Conservation (phyloP, 2,329 filamentous ascomycete genomes). For the Dactylellina drechsleri region DNA sequence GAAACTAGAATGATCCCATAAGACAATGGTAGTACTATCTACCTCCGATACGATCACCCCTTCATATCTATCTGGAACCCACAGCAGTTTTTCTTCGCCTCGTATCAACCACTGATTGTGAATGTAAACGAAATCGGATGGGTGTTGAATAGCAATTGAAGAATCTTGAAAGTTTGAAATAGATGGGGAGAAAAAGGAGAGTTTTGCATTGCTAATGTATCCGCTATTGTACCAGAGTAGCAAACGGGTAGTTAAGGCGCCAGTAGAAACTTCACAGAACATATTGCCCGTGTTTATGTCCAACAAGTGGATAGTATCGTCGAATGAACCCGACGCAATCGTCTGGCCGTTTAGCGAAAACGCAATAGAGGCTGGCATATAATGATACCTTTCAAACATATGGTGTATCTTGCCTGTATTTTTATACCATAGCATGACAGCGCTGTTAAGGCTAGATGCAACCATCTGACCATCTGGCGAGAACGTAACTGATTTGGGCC, state of each 20-base stretch:
- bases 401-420: background rate
- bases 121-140: no score
- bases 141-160: no score
- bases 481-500: no score
- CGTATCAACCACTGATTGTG: no score
- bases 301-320: background rate
- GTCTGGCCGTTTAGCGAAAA: background rate
- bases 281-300: background rate
- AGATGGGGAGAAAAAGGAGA: background rate
- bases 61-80: no score
- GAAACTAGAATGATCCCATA: no score
- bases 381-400: background rate
- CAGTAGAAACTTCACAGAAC: background rate
- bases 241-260: background rate
- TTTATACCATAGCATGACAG: background rate
- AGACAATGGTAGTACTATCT: no score
- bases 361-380: background rate
- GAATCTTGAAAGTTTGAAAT: background rate
- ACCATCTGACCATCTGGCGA: no score
- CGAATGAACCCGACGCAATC: background rate
- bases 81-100: no score
- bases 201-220: background rate
- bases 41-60: no score
- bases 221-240: background rate
- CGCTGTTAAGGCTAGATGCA: no score